Base-by-base conservation (phyloP, 768 basidiomycete genomes). In the Xerocomus potaroensis region DNA sequence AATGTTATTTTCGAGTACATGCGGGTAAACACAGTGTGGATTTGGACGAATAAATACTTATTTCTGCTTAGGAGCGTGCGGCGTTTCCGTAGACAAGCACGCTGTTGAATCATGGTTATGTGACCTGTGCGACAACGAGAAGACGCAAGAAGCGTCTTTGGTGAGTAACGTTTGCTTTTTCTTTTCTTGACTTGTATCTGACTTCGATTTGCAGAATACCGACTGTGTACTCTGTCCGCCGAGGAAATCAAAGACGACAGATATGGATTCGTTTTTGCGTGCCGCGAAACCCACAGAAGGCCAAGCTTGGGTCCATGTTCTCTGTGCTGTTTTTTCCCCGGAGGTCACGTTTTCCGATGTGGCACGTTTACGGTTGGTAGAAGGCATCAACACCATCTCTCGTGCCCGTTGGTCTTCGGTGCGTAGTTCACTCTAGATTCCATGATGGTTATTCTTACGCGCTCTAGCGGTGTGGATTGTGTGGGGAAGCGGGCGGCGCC, bases 221-320 rank as follows among this genome's bases (percentile, higher is more conserved):
- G 81, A 85, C 46, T 96, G 93, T 63, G 71, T 94, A 3, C 73
- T 96, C 15, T 96, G 93, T 64, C 90, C 92, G 8, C 77, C 80
- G 16, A 51, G 38, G 35, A 68, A 50, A 41, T 57, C 50, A 7
- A 57, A 48, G 60, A 60, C 65, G 5, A 65, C 71, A 23, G 69
- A 79, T 5, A 56, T 78, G 5, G 80, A 85, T 56, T 76, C 74
- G 24, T 94, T 76, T 61, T 69, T 93, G 47, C 77, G 90, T 45
- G 80, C 82, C 33, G 82, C 80, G 61, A 95, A 94, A 60, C 90
- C 90, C 7, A 95, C 93, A 0, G 93, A 96, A 70, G 90, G 91
- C 9, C 86, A 91, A 64, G 84, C 87, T 46, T 96, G 93, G 93
- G 83, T 83, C 0, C 95, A 98, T 62, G 74, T 93, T 26, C 68